phyloP scores from a whole-genome alignment of 192 early-diverging fungal genomes.

The Coemansia aciculifera region DNA sequence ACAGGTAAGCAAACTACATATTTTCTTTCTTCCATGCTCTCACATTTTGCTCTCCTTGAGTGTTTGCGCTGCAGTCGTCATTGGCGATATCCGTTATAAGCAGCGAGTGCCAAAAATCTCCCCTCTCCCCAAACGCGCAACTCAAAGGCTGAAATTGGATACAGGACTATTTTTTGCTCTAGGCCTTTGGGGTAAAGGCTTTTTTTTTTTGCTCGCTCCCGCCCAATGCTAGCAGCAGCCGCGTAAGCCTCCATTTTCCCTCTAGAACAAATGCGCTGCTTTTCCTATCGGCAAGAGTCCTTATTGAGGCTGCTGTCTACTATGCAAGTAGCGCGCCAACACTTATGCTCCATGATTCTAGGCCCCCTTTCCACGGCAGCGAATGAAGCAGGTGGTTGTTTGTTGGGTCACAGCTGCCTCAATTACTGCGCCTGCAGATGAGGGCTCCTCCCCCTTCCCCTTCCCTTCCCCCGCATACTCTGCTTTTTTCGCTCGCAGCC shows the following conservation, averaged over 20 bases:
- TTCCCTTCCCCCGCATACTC: not conserved
- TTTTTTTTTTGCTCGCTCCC: not conserved
- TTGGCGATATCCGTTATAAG: not conserved
- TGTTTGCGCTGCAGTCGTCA: not conserved
- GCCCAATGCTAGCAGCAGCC: not conserved
- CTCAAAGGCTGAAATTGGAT: not conserved
- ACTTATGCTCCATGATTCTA: conserved; percentile 1
- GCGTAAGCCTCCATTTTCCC: not conserved
- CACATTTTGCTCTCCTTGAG: not conserved
- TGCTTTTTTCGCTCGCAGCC: not conserved
- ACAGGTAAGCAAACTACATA: conserved; percentile 22
- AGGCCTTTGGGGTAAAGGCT: not conserved
- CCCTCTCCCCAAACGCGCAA: not conserved
- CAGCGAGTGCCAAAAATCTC: not conserved
- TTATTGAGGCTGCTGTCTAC: not conserved
- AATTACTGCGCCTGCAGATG: conserved; percentile 10
- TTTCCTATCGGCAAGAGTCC: not conserved
- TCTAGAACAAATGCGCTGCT: not conserved
- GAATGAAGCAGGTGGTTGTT: not conserved
- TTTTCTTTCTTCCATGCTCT: not conserved
- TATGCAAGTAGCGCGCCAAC: not conserved
- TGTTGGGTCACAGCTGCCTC: conserved; percentile 10
- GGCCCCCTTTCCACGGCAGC: not conserved
- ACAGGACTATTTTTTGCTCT: not conserved
- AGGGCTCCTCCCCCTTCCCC: not conserved